Conservation (phyloP, 192 early-diverging fungal species). For the Phycomyces nitens region DNA sequence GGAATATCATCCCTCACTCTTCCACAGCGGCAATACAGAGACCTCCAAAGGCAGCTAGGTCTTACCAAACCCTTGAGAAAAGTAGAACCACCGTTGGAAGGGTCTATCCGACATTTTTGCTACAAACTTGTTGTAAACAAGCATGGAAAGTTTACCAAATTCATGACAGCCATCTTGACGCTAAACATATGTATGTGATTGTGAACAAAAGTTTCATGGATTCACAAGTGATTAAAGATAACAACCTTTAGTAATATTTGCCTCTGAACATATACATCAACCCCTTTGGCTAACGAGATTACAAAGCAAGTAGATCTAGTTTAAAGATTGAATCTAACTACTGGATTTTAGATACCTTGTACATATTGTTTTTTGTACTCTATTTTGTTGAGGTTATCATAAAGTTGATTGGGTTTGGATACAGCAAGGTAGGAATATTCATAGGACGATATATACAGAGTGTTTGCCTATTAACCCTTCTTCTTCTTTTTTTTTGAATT, state of each 20-base stretch:
- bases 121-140: constrained; percentile 16
- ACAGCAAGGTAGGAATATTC: constrained; percentile 3
- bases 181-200: constrained; percentile 14
- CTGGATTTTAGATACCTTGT: background rate
- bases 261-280: constrained; percentile 8
- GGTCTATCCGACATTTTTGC: constrained; percentile 3
- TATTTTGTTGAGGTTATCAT: constrained; percentile 9
- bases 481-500: no score
- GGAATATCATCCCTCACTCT: constrained; percentile 29
- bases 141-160: constrained; percentile 4
- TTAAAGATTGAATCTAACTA: background rate
- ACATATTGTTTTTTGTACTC: constrained; percentile 7
- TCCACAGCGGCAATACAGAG: constrained; percentile 23
- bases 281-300: constrained; percentile 12
- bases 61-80: constrained; percentile 17
- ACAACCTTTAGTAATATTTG: constrained; percentile 16
- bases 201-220: no score
- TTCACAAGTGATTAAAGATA: no score
- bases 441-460: no score
- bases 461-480: no score
- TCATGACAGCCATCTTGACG: constrained; percentile 5
- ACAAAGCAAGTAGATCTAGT: constrained; percentile 2
- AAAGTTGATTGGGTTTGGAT: constrained; percentile 13
- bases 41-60: constrained; percentile 19
- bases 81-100: constrained; percentile 5